Evolutionary conservation across 2,329 filamentous ascomycete genomes (phyloP).

Genomic region (Sclerotinia subarctica): DNA sequence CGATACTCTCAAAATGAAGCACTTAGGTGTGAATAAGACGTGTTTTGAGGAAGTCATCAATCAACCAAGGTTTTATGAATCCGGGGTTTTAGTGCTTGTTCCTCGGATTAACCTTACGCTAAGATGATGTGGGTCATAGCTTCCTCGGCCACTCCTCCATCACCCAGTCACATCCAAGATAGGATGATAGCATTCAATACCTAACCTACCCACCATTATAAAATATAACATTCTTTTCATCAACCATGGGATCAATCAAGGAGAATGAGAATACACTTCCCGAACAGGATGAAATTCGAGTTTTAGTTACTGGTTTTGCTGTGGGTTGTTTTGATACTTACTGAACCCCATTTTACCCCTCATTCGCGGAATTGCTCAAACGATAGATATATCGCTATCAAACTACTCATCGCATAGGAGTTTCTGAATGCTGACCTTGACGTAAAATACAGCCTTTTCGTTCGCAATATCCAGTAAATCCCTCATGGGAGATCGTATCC

Average conservation of each 20-base stretch:
- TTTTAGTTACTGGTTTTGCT: conserved; percentile 60
- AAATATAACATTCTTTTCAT: conserved; percentile 25
- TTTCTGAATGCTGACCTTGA: neutral
- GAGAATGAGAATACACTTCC: neutral
- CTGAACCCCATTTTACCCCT: conserved; percentile 6
- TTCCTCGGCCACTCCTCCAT: neutral
- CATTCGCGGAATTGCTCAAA: neutral
- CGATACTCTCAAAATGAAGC: neutral
- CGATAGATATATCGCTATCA: neutral
- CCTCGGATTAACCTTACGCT: neutral
- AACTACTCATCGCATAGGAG: neutral
- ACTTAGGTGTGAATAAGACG: too few species aligned
- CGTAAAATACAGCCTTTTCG: conserved; percentile 63
- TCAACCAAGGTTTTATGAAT: neutral
- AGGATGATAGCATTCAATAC: conserved; percentile 15
- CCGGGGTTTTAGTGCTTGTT: neutral
- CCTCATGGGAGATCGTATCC: conserved; percentile 74
- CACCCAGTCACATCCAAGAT: conserved; percentile 19
- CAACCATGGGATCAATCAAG: conserved; percentile 33
- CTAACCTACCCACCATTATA: neutral
- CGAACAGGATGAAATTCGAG: conserved; percentile 49
- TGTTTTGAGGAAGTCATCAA: neutral
- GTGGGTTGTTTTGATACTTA: conserved; percentile 42
- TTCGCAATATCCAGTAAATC: conserved; percentile 67
- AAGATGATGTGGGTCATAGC: neutral